Conservation (phyloP, 805 yeast species). For the Geotrichum ghanense region DNA sequence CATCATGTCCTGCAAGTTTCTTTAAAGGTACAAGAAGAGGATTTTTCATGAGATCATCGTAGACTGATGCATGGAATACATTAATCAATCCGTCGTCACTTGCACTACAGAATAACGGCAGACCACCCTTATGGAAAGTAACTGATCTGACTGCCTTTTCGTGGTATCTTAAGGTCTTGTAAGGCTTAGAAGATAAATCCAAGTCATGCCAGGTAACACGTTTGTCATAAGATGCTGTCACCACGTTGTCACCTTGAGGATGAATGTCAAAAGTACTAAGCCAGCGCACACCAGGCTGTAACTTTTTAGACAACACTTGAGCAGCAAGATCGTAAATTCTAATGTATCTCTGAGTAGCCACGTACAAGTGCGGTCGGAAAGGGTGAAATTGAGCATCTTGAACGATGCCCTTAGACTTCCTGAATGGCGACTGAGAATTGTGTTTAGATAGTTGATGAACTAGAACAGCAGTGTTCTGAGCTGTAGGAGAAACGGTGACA, state of each 20-base stretch:
- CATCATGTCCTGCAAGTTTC: conserved; percentile 83
- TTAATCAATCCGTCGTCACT: conserved; percentile 91
- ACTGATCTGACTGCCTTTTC: conserved; percentile 87
- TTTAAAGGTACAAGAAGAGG: conserved; percentile 93
- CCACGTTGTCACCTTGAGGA: conserved; percentile 89
- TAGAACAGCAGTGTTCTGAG: conserved; percentile 76
- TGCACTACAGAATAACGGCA: conserved; percentile 89
- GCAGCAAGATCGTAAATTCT: conserved; percentile 83
- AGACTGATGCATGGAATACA: conserved; percentile 93
- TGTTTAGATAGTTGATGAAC: conserved; percentile 94
- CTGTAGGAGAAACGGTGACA: conserved; percentile 92
- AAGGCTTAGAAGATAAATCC: conserved; percentile 80
- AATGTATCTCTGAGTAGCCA: conserved; percentile 86
- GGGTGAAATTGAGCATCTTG: conserved; percentile 98
- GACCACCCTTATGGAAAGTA: conserved; percentile 68
- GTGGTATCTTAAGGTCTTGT: conserved; percentile 90
- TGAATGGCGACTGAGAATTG: conserved; percentile 90
- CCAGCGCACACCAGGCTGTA: conserved; percentile 95
- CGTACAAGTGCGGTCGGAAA: conserved; percentile 83
- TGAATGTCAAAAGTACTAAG: conserved; percentile 84
- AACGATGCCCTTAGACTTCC: conserved; percentile 82
- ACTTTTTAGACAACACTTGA: conserved; percentile 71
- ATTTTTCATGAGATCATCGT: conserved; percentile 89
- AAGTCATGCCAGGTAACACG: conserved; percentile 96
- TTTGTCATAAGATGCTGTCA: conserved; percentile 90